Percentiles rank a stretch among this genome's conserved stretches.
Evolutionary conservation across 345 rosid genomes (phyloP).

Genomic region (Eutrema japonicum): DNA sequence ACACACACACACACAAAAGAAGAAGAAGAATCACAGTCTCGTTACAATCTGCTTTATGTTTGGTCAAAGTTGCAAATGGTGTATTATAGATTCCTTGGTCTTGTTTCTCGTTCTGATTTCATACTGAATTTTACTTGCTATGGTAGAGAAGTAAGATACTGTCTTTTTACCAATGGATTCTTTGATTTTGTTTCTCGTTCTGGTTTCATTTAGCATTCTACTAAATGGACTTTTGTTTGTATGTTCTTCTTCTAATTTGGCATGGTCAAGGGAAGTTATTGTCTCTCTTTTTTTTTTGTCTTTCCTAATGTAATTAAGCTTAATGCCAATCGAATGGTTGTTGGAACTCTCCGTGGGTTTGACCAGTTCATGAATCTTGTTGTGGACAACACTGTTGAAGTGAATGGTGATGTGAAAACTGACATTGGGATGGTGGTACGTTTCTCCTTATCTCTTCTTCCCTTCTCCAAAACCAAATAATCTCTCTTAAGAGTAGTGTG

Average conservation of each 20-base stretch:
- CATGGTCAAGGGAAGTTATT: constrained; percentile 23
- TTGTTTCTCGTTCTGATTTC: not conserved
- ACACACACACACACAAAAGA: too few relatives aligned
- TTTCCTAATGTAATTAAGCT: constrained; percentile 58
- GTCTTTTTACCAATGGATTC: not conserved
- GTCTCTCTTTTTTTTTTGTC: not conserved
- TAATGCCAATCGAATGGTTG: constrained; percentile 73
- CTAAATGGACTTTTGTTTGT: not conserved
- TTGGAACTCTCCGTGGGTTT: constrained; percentile 84
- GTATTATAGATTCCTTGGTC: not conserved
- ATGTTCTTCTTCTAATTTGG: not conserved
- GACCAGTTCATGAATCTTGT: constrained; percentile 85
- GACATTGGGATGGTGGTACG: constrained; percentile 87
- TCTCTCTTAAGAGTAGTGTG: not conserved
- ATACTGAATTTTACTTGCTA: not conserved
- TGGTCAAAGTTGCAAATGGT: not conserved
- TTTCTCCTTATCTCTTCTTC: not conserved
- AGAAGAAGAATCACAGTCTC: not conserved
- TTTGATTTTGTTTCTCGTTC: not conserved
- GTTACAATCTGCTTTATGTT: not conserved
- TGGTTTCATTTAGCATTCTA: too few relatives aligned
- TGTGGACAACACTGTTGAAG: constrained; percentile 71
- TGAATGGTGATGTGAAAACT: constrained; percentile 59
- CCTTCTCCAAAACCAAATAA: not conserved
- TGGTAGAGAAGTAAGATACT: constrained; percentile 17